These are phyloP conservation scores for Candida smagusa DNA, from an alignment of 1,139 yeast genomes.

Conservation along the genomic window DNA sequence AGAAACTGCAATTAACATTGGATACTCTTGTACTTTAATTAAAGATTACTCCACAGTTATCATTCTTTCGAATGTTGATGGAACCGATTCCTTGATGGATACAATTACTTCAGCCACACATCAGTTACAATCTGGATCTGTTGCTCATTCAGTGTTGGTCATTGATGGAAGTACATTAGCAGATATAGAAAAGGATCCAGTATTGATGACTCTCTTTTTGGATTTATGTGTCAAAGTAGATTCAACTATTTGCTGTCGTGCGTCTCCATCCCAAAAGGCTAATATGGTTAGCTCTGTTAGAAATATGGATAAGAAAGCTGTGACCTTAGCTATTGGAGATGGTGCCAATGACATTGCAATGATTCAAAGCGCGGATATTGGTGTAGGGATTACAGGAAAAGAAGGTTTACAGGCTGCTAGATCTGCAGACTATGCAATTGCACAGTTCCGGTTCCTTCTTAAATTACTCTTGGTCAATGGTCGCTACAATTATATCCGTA, in stretches of 20 bases:
- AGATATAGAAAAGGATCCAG: slow-evolving; percentile 67
- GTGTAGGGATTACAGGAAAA: slow-evolving; percentile 94
- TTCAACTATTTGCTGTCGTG: slow-evolving; percentile 92
- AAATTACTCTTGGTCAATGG: slow-evolving; percentile 92
- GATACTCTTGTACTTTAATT: slow-evolving; percentile 88
- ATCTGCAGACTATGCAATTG: slow-evolving; percentile 91
- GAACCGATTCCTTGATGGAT: slow-evolving; percentile 47
- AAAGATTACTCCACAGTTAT: slow-evolving; percentile 90
- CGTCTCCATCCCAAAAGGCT: slow-evolving; percentile 96
- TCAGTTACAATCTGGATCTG: slow-evolving; percentile 61
- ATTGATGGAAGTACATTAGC: slow-evolving; percentile 86
- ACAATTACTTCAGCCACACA: slow-evolving; percentile 57
- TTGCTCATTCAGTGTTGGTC: slow-evolving; percentile 93
- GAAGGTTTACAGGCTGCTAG: slow-evolving; percentile 98
- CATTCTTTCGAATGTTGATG: slow-evolving; percentile 62
- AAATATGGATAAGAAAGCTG: slow-evolving; percentile 57
- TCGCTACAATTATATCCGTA: slow-evolving; percentile 87
- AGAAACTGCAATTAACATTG: slow-evolving; percentile 96
- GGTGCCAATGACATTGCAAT: slow-evolving; percentile 99
- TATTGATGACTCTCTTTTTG: slow-evolving; percentile 69
- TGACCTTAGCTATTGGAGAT: slow-evolving; percentile 96
- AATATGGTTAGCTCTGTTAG: slow-evolving; percentile 80
- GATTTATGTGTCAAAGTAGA: slow-evolving; percentile 85
- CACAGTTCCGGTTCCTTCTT: slow-evolving; percentile 81
- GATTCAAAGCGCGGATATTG: slow-evolving; percentile 98